A percentile compares a stretch with the other conserved stretches of the same genome.
Evolutionary conservation across 495 filamentous ascomycete genomes (phyloP).

Genomic region (Neurospora sp.): DNA sequence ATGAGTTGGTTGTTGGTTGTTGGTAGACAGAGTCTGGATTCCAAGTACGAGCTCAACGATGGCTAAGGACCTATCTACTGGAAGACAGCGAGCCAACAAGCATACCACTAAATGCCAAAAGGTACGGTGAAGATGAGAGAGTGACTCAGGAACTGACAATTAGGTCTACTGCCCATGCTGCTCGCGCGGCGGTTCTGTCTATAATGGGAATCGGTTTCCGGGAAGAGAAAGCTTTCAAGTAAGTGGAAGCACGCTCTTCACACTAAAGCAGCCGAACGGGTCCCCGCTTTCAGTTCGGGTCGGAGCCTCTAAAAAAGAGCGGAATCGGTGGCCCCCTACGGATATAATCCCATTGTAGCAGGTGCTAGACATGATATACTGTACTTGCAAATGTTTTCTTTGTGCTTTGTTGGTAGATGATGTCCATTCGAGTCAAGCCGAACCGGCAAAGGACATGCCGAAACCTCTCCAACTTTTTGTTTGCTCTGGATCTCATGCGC

Average conservation of each 20-base stretch:
- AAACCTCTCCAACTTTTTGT: neutral
- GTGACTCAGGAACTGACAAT: neutral
- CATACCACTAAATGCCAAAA: neutral
- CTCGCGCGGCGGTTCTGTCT: neutral
- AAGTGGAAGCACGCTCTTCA: neutral
- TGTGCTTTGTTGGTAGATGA: neutral
- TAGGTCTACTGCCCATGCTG: neutral
- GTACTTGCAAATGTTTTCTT: neutral
- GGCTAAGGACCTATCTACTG: neutral
- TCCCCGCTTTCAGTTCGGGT: neutral
- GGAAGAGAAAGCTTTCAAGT: neutral
- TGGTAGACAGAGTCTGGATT: neutral
- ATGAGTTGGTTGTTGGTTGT: neutral
- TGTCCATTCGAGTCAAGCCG: neutral
- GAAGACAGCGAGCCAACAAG: neutral
- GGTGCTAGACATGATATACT: neutral
- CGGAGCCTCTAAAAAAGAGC: neutral
- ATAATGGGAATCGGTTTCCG: neutral
- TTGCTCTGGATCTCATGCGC: neutral
- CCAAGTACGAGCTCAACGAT: neutral
- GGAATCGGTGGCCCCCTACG: neutral
- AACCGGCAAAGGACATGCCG: neutral
- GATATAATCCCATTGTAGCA: neutral
- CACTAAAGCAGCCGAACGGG: neutral
- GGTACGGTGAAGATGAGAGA: neutral